Conservation (phyloP, 2,329 filamentous ascomycete species). For the Sclerotinia spermophila region DNA sequence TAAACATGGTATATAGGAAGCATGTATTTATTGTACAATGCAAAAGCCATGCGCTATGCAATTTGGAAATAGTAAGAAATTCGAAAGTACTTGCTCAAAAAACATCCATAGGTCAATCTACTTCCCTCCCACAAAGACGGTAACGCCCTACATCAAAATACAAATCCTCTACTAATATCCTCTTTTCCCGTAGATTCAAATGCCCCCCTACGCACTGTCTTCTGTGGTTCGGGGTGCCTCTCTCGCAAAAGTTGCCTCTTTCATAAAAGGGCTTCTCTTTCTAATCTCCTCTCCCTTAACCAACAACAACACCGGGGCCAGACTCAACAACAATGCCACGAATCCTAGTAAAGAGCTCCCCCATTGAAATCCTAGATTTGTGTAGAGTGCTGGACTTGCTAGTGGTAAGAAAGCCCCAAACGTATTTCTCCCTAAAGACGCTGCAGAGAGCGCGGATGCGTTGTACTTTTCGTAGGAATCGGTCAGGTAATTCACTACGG, state of each 20-base stretch:
- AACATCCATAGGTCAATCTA: neutral
- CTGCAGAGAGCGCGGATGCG: constrained; percentile 4
- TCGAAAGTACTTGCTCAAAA: neutral
- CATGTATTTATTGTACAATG: neutral
- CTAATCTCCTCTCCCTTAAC: constrained; percentile 42
- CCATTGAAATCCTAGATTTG: constrained; percentile 12
- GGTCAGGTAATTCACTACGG: constrained; percentile 5
- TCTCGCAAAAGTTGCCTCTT: constrained; percentile 23
- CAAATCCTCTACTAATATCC: neutral
- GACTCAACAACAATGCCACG: neutral
- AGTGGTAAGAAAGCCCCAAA: constrained; percentile 11
- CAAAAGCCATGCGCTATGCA: neutral
- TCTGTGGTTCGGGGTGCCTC: neutral
- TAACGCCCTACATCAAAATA: neutral
- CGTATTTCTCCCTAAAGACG: neutral
- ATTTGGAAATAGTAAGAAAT: neutral
- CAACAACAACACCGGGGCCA: constrained; percentile 40
- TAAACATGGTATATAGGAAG: neutral
- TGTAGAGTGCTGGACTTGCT: neutral
- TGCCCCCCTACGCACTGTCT: neutral
- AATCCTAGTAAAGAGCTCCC: constrained; percentile 9
- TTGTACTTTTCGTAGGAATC: constrained; percentile 14
- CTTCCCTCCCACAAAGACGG: neutral
- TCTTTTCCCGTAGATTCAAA: too few relatives aligned
- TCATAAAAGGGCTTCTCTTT: constrained; percentile 40